Percentiles rank a stretch among this genome's conserved stretches.
phyloP scores from a whole-genome alignment of 352 stramenopile genomes.

The Phytopythium sindhum region DNA sequence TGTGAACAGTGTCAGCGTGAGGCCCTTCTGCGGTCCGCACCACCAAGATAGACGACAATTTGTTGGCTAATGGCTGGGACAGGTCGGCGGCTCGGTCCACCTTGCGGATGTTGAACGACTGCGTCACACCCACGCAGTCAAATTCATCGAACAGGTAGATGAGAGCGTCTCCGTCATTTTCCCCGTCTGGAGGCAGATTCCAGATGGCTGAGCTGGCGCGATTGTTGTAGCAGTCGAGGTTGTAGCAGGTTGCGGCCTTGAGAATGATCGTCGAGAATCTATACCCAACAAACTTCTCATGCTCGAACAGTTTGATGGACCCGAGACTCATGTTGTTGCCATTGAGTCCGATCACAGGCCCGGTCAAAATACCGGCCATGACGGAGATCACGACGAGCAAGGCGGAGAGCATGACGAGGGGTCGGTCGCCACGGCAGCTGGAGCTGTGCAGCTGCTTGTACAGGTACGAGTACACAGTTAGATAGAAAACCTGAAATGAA shows the following conservation, averaged over 20 bases:
- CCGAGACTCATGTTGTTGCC: neutral
- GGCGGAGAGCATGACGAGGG: neutral
- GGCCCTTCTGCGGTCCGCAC: neutral
- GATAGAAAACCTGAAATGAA: too few species aligned
- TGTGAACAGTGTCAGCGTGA: neutral
- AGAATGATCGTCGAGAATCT: neutral
- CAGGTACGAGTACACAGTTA: too few species aligned
- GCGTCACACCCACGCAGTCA: neutral
- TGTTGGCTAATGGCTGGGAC: neutral
- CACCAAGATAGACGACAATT: neutral
- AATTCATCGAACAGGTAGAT: neutral
- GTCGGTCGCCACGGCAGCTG: too few species aligned
- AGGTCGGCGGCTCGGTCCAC: neutral
- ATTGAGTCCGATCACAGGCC: neutral
- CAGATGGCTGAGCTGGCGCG: neutral
- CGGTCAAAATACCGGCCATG: neutral
- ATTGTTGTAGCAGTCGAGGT: neutral
- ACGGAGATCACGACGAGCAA: neutral
- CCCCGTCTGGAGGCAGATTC: neutral
- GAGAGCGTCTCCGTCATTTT: neutral
- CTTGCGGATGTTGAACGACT: neutral
- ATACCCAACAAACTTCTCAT: neutral
- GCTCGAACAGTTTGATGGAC: neutral
- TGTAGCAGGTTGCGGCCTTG: neutral
- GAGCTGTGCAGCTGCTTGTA: too few species aligned